Evolutionary conservation across 2,329 filamentous ascomycete species (phyloP), one percentile per base, ranked within the genome.

Genomic region (Lasiodiplodia sp.): DNA sequence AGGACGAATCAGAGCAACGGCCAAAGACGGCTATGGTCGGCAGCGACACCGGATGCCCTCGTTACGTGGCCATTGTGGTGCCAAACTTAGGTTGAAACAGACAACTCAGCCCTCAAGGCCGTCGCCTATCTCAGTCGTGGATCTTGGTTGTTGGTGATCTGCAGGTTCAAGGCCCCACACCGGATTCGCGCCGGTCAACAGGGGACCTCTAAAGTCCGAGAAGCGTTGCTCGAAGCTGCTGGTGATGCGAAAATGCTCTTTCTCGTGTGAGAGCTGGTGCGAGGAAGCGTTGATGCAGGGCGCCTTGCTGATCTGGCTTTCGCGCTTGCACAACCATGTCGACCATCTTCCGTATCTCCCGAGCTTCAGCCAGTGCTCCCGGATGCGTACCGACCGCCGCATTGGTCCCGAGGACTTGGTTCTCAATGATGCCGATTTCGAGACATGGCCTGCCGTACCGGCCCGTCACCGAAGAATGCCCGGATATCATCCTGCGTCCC

Each of bases 91-190:
- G 34, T 58, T 37, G 56, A 58, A 25, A 28, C 57, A 25, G 57
- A n/a, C 11, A 23, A 28, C 18, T 38, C 18, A 21, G n/a, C 58
- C 16, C 5, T 25, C 3, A 23, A 7, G 40, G 4, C 40, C 7
- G 25, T 18, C 23, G 58, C 18, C 14, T 16, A 63, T 47, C 25
- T 52, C 31, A n/a, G 23, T 51, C 60, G 6, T 37, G 60, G 25
- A 63, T 63, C 60, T 62, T 52, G 28, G 34, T 10, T 18, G 28
- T 63, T 63, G 28, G 44, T 12, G 60, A 63, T 63, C 60, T 63
- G 28, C 60, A 16, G 38, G 4, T 21, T 14, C 40, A 49, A 21
- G 16, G 38, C 23, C 57, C 57, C 60, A 63, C 60, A 38, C 4
- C 40, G 60, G 44, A n/a, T 4, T 31, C 28, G 44, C 18, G 60